phyloP scores from a whole-genome alignment of 768 basidiomycete species.

The Tephrocybe rancida region DNA sequence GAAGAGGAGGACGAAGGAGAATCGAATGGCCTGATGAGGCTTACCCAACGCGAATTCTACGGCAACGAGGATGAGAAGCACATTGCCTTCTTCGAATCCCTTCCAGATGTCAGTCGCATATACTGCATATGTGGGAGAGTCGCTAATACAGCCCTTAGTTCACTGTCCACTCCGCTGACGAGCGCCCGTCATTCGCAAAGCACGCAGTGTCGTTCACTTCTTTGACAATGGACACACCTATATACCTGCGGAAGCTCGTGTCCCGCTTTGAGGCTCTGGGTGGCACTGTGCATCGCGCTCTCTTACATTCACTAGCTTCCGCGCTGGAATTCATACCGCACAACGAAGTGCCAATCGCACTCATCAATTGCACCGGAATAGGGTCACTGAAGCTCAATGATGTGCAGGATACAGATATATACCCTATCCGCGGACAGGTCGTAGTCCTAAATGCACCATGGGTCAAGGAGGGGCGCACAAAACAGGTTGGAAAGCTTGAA shows the following conservation, averaged over 20 bases:
- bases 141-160: constrained; percentile 8
- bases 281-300: constrained; percentile 8
- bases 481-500: constrained; percentile 13
- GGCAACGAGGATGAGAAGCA: constrained; percentile 13
- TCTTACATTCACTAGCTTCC: constrained; percentile 7
- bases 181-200: constrained; percentile 5
- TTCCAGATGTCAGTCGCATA: constrained; percentile 13
- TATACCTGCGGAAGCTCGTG: constrained; percentile 12
- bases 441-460: constrained; percentile 16
- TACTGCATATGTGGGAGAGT: not conserved
- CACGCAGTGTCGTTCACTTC: constrained; percentile 18
- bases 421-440: constrained; percentile 16
- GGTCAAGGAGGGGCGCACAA: constrained; percentile 18
- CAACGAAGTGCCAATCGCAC: not conserved
- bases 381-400: constrained; percentile 12
- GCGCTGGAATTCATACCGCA: constrained; percentile 5
- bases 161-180: not conserved
- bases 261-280: constrained; percentile 9
- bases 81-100: constrained; percentile 12
- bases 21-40: constrained; percentile 8
- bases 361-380: constrained; percentile 17
- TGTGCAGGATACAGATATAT: constrained; percentile 10
- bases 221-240: constrained; percentile 13
- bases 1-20: constrained; percentile 16
- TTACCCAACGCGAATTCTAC: constrained; percentile 15